Evolutionary conservation across 768 basidiomycete species (phyloP), one percentile per base, ranked within the genome.

Genomic region (Amanita pseudoporphyria): DNA sequence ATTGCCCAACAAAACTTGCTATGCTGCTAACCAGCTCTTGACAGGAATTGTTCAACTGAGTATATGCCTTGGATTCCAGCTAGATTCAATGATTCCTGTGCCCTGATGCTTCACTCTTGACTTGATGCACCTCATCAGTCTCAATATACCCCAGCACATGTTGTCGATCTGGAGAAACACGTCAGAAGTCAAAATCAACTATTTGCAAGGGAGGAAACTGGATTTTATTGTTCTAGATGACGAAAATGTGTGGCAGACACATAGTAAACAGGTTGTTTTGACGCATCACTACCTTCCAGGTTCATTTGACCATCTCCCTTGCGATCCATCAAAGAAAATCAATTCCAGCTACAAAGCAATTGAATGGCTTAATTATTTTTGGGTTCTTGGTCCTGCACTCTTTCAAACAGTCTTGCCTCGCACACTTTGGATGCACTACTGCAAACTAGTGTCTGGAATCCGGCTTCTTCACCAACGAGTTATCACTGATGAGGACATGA

Each of bases 261-360:
- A 73, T 56, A 70, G 70, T 0, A 32, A 51, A n/a, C 40, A 33
- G 0, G 68, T 72, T 2, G 66, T 55, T 0, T 39, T 19, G 9
- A 46, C 60, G 0, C 37, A 42, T 1, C 53, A n/a, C 41, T 60
- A 58, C 45, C 51, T 66, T 28, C 63, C 63, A 3, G 52, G 51
- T 9, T 60, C 57, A 5, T 64, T 62, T 53, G 54, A 62, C 30
- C 56, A 56, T 0, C 59, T 61, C 18, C 64, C 64, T 37, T 58
- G 56, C 24, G 48, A 53, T 53, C 60, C 57, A 14, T 62, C 61
- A 0, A 58, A 68, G 47, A 71, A 70, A 33, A 62, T 71, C 6
- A 55, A 52, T 3, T 68, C 64, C 50, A 66, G 69, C 0, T 73
- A 70, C 52, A 71, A 71, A 41, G 67, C 67, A 1, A 57, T 56